A percentile compares a stretch with the other conserved stretches of the same genome.
These are phyloP conservation scores for Cynara cardunculus DNA, from an alignment of 129 eudicot genomes.

Conservation along the genomic window DNA sequence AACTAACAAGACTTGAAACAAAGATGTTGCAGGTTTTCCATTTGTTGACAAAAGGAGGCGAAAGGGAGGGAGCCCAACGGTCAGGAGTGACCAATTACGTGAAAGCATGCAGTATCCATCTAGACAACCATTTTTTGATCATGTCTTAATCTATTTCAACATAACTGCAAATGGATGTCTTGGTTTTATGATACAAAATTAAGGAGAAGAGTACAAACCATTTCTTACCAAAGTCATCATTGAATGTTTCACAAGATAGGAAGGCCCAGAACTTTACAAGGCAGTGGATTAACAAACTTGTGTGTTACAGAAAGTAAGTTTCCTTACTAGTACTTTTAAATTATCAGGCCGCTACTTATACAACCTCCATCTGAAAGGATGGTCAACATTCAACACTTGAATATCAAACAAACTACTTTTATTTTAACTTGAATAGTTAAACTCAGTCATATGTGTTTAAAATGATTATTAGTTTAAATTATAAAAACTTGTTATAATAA, in stretches of 20 bases:
- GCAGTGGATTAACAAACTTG: neutral
- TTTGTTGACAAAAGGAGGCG: too few relatives aligned
- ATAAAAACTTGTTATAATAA: neutral
- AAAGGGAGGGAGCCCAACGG: too few relatives aligned
- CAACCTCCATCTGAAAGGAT: neutral
- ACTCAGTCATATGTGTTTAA: neutral
- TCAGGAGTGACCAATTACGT: neutral
- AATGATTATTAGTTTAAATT: neutral
- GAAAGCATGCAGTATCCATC: neutral
- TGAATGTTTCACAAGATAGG: neutral
- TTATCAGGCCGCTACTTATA: neutral
- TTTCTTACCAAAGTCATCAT: neutral
- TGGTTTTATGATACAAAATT: neutral
- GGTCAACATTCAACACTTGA: neutral
- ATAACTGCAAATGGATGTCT: neutral
- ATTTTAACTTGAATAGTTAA: too few relatives aligned
- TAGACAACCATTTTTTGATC: neutral
- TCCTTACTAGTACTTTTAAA: neutral
- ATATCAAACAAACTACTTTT: neutral
- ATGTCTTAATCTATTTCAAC: neutral
- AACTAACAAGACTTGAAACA: neutral
- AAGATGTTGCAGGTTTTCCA: neutral
- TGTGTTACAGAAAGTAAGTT: neutral
- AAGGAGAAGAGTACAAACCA: neutral
- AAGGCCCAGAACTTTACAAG: neutral